Base-by-base conservation (phyloP, 2,329 filamentous ascomycete species). In the Periconia sp. region DNA sequence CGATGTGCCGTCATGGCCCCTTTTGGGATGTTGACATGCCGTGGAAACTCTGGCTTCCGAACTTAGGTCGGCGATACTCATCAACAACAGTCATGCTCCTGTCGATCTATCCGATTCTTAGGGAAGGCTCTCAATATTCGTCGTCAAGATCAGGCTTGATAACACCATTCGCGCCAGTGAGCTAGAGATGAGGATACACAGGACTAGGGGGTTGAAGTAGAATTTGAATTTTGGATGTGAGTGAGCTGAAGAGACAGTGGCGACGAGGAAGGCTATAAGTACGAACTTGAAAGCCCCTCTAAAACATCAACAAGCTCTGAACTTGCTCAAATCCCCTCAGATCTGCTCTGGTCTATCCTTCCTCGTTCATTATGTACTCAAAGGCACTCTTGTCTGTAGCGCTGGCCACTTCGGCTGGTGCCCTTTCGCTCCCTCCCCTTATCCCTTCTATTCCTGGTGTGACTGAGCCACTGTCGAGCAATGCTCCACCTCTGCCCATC, bases 371-470 rank as follows among this genome's bases (percentile, higher is more conserved):
- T 24, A 61, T 64, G 61, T 47, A 48, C 40, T 57, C 56, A 22
- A 57, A 50, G 23, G 45, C 49, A 15, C 46, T 62, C 24, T 43
- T 60, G 32, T 50, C 47, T 21, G 56, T 48, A 19, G 38, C 56
- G 6, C 46, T 65, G 32, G 52, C 49, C 38, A 33, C 32, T 24
- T 46, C 49, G 17, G 53, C 48, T 38, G 47, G 48, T 52, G 55
- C 54, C 33, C 47, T 75, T 52, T 61, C 70, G 17, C 67, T 83
- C 3, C 78, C 79, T 34, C 79, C 80, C 34, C 69, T 84, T 23
- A 83, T 84, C 48, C 82, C 82, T 2, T 65, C 67, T 9, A 83
- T 84, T 46, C 80, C 80, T 1, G 81, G 81, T 18, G 76, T 85
- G 10, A 84, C 81, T 4, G 79, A 81, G 54, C 76, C 78, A 26